Evolutionary conservation across 179 eudicot genomes (phyloP).

Genomic region (Pouteria campechiana): DNA sequence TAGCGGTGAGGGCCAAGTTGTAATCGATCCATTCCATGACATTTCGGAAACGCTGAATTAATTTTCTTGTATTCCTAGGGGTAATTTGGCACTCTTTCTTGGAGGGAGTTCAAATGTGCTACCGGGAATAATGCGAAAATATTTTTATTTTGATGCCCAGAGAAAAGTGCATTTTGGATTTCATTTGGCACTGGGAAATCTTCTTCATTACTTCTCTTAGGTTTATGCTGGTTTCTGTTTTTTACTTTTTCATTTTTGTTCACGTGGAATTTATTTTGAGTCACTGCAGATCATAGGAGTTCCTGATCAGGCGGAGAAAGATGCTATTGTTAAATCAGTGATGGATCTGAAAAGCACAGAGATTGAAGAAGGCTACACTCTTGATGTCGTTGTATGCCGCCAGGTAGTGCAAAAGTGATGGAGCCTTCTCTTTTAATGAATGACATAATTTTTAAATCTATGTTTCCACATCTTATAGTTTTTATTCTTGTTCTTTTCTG

Average conservation of each 20-base stretch:
- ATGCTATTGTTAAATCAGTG: conserved; percentile 88
- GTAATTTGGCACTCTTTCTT: too few relatives aligned
- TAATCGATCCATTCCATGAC: too few relatives aligned
- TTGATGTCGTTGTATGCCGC: conserved; percentile 70
- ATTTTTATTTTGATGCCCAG: too few relatives aligned
- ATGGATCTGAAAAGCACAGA: conserved; percentile 78
- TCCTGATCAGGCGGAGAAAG: conserved; percentile 84
- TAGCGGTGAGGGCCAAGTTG: too few relatives aligned
- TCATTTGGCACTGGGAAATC: too few relatives aligned
- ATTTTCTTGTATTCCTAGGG: too few relatives aligned
- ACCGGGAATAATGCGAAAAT: too few relatives aligned
- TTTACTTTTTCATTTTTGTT: neutral
- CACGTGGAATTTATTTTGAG: neutral
- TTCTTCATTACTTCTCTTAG: neutral
- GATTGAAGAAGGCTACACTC: conserved; percentile 86
- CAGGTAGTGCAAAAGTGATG: conserved; percentile 43
- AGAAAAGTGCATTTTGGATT: too few relatives aligned
- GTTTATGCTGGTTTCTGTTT: neutral
- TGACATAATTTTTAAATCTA: neutral
- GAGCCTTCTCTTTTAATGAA: too few relatives aligned
- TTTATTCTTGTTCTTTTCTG: neutral
- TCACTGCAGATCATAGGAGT: conserved; percentile 71
- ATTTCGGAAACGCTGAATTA: too few relatives aligned
- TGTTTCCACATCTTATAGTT: neutral
- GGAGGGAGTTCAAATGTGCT: too few relatives aligned